A percentile compares a stretch with the other conserved stretches of the same genome.
phyloP scores from a whole-genome alignment of 768 basidiomycete genomes.

The Suillus plorans region DNA sequence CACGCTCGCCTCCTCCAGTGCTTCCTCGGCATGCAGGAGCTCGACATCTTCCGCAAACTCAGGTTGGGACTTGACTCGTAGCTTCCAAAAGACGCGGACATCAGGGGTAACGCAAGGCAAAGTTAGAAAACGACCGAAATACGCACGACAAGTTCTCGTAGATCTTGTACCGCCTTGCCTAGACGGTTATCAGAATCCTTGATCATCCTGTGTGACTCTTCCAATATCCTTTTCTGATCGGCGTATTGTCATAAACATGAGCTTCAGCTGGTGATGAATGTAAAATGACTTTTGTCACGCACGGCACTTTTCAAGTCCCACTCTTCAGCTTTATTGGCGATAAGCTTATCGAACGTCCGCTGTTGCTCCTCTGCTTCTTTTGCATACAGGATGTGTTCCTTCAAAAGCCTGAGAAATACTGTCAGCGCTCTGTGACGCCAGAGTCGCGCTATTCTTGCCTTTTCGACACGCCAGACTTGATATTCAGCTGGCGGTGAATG shows the following conservation, averaged over 20 bases:
- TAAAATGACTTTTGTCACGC: conserved; percentile 26
- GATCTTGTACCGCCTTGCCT: conserved; percentile 59
- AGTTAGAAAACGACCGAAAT: conserved; percentile 19
- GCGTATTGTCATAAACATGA: conserved; percentile 6
- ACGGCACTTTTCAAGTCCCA: conserved; percentile 81
- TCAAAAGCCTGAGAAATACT: conserved; percentile 50
- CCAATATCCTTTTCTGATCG: conserved; percentile 59
- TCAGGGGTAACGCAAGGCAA: conserved; percentile 7
- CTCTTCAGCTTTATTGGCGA: conserved; percentile 60
- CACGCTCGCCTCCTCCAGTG: conserved; percentile 50
- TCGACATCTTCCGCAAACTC: conserved; percentile 36
- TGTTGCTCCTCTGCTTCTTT: conserved; percentile 63
- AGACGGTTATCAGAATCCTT: conserved; percentile 61
- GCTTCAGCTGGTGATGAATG: conserved; percentile 5
- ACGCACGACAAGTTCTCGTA: conserved; percentile 70
- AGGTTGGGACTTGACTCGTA: conserved; percentile 26
- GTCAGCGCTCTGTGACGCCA: not conserved
- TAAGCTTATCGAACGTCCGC: conserved; percentile 59
- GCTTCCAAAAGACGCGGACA: conserved; percentile 19
- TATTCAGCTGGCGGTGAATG: conserved; percentile 68
- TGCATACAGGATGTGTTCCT: conserved; percentile 66
- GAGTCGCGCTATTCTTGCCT: conserved; percentile 2
- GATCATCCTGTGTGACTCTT: conserved; percentile 84
- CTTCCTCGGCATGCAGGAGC: conserved; percentile 57
- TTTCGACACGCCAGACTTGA: conserved; percentile 54